A percentile compares a stretch with the other conserved stretches of the same genome.
Evolutionary conservation across 1,284 basidiomycete species (phyloP).

Genomic region (Neotropicomus parvogracilis): DNA sequence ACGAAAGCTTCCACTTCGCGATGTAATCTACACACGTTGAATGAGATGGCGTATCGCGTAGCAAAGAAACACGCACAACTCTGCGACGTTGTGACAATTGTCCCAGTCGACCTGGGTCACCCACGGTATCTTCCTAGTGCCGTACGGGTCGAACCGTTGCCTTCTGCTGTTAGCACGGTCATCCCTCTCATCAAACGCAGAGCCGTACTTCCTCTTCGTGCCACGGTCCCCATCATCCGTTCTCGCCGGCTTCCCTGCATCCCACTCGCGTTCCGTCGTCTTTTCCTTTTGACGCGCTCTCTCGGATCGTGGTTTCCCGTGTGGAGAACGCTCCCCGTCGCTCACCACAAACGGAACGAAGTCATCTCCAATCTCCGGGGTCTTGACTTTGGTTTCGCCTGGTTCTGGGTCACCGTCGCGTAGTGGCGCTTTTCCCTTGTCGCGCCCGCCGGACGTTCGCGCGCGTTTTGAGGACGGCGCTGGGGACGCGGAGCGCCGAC

Average conservation of each 20-base stretch:
- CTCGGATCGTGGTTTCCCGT: slow-evolving; percentile 21
- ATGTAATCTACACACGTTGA: slow-evolving; percentile 57
- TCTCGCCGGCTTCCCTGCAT: slow-evolving; percentile 34
- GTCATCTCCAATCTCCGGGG: slow-evolving; percentile 44
- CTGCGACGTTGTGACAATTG: slow-evolving; percentile 72
- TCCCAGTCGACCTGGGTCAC: slow-evolving; percentile 74
- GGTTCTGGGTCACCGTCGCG: slow-evolving; percentile 7
- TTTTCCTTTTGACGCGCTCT: slow-evolving; percentile 28
- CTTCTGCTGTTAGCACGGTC: slow-evolving; percentile 38
- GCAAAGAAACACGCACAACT: slow-evolving; percentile 55
- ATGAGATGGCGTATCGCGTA: slow-evolving; percentile 5
- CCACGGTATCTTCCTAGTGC: slow-evolving; percentile 77
- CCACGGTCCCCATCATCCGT: slow-evolving; percentile 27
- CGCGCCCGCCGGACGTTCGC: slow-evolving; percentile 9
- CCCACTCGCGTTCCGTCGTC: slow-evolving; percentile 42
- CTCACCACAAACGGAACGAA: slow-evolving; percentile 55
- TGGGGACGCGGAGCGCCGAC: slow-evolving; percentile 15
- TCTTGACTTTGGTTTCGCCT: slow-evolving; percentile 10
- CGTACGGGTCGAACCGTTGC: slow-evolving; percentile 45
- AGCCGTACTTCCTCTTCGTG: slow-evolving; percentile 44
- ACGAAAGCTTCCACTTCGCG: slow-evolving; percentile 84
- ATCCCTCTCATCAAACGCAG: slow-evolving; percentile 45
- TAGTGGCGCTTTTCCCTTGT: slow-evolving; percentile 21
- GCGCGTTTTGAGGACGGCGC: slow-evolving; percentile 17
- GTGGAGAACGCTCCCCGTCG: slow-evolving; percentile 29